These are phyloP conservation scores for Diaporthe batatas DNA, from an alignment of 2,329 filamentous ascomycete genomes.

Conservation along the genomic window DNA sequence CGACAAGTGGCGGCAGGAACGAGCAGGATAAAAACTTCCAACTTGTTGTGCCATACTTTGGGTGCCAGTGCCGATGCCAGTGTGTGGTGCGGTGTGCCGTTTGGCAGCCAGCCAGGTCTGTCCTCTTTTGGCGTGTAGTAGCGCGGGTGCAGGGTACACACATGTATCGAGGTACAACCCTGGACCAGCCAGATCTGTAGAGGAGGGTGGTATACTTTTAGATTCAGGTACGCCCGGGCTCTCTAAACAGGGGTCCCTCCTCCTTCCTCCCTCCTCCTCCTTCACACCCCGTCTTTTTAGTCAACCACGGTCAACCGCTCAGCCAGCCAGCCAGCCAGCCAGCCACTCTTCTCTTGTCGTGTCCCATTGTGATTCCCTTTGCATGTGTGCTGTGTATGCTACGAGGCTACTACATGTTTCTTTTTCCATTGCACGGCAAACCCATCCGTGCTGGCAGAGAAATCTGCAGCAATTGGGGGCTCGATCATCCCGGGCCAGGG, in stretches of 20 bases:
- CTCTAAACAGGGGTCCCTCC: conserved; percentile 13
- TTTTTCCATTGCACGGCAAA: conserved; percentile 16
- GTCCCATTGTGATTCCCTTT: background rate
- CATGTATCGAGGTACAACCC: background rate
- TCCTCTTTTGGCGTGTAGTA: conserved; percentile 30
- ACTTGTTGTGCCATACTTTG: too few relatives aligned
- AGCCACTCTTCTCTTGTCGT: background rate
- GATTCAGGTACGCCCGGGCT: conserved; percentile 15
- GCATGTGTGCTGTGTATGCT: conserved; percentile 18
- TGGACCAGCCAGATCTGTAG: background rate
- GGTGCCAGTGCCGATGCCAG: background rate
- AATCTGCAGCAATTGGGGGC: conserved; percentile 29
- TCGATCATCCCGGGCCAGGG: conserved; percentile 20
- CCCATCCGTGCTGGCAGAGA: background rate
- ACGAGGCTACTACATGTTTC: background rate
- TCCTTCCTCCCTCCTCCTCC: background rate
- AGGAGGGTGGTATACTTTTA: conserved; percentile 22
- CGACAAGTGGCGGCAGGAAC: background rate
- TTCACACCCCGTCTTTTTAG: background rate
- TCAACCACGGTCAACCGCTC: too few relatives aligned
- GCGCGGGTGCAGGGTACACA: conserved; percentile 8
- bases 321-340: too few relatives aligned
- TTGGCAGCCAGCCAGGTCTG: background rate
- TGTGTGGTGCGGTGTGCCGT: background rate
- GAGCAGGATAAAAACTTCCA: conserved; percentile 13